Percentiles rank a stretch among this genome's conserved stretches.
Evolutionary conservation across 1,284 basidiomycete species (phyloP).

Genomic region (Hypsizygus ulmarius): DNA sequence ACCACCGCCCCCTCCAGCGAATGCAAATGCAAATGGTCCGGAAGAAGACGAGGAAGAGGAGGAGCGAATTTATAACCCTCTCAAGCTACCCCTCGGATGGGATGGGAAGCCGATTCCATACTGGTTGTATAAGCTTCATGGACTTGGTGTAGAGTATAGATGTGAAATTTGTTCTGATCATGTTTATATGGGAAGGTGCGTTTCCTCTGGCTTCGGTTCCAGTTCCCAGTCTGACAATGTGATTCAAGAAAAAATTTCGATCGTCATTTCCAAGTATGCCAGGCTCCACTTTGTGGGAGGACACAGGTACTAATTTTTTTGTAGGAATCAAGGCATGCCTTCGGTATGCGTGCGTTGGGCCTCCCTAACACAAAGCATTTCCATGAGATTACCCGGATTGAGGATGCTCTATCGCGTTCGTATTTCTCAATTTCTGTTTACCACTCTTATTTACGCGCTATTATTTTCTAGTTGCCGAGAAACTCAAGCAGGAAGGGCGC

Average conservation of each 20-base stretch:
- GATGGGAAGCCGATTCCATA: slow-evolving; percentile 98
- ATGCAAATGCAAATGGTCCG: slow-evolving; percentile 44
- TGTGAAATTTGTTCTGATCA: slow-evolving; percentile 98
- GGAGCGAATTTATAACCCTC: slow-evolving; percentile 94
- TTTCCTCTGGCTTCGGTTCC: not conserved
- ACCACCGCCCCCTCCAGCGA: slow-evolving; percentile 56
- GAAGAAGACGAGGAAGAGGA: slow-evolving; percentile 92
- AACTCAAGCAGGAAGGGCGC: slow-evolving; percentile 90
- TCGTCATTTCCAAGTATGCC: slow-evolving; percentile 77
- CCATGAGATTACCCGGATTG: slow-evolving; percentile 96
- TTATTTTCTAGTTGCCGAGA: slow-evolving; percentile 81
- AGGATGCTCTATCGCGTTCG: slow-evolving; percentile 88
- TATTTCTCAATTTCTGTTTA: slow-evolving; percentile 5
- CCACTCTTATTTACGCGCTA: not conserved
- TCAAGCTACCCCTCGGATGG: slow-evolving; percentile 97
- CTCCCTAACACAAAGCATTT: slow-evolving; percentile 99
- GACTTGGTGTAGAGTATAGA: slow-evolving; percentile 93
- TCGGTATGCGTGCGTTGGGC: slow-evolving; percentile 97
- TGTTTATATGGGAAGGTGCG: slow-evolving; percentile 90
- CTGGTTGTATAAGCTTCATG: slow-evolving; percentile 98
- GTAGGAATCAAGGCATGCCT: slow-evolving; percentile 93
- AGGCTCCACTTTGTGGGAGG: not conserved
- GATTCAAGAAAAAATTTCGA: slow-evolving; percentile 87
- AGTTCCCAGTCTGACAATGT: slow-evolving; percentile 14
- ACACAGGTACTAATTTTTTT: slow-evolving; percentile 13